phyloP scores from a whole-genome alignment of 805 yeast species.

The Middelhovenomyces tepae region DNA sequence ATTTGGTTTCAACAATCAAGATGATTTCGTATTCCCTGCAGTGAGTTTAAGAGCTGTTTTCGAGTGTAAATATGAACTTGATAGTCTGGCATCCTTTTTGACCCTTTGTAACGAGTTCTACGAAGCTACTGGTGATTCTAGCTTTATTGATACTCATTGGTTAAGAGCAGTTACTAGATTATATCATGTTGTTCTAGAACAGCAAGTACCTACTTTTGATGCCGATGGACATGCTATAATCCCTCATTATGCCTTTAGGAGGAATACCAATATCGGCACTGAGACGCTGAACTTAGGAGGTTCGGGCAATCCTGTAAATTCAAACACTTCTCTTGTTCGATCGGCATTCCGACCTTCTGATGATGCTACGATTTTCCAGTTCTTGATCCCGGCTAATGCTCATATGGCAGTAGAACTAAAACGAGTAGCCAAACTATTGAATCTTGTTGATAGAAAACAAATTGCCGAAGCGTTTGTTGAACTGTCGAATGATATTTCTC shows the following conservation, averaged over 20 bases:
- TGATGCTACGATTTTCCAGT: slow-evolving; percentile 73
- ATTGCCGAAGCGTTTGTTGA: slow-evolving; percentile 20
- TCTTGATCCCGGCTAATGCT: slow-evolving; percentile 80
- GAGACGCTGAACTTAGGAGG: slow-evolving; percentile 78
- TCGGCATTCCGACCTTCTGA: slow-evolving; percentile 86
- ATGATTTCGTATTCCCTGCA: slow-evolving; percentile 58
- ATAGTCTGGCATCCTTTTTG: slow-evolving; percentile 74
- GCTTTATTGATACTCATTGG: slow-evolving; percentile 47
- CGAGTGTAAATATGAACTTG: slow-evolving; percentile 87
- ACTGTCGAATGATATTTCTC: slow-evolving; percentile 34
- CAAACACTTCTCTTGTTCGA: slow-evolving; percentile 60
- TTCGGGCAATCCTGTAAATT: slow-evolving; percentile 74
- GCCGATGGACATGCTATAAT: slow-evolving; percentile 37
- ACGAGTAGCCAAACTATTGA: slow-evolving; percentile 24
- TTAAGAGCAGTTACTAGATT: slow-evolving; percentile 45
- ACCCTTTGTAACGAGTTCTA: slow-evolving; percentile 66
- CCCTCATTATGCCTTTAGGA: slow-evolving; percentile 57
- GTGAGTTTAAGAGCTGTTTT: slow-evolving; percentile 68
- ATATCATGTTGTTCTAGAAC: slow-evolving; percentile 46
- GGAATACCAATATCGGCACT: slow-evolving; percentile 65
- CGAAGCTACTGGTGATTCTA: slow-evolving; percentile 33
- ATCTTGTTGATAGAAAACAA: slow-evolving; percentile 15
- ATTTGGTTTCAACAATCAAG: slow-evolving; percentile 36
- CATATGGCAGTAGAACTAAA: slow-evolving; percentile 58
- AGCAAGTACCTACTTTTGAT: slow-evolving; percentile 45